Evolutionary conservation across 331 rosid species (phyloP).

Genomic region (Arachis monticola): DNA sequence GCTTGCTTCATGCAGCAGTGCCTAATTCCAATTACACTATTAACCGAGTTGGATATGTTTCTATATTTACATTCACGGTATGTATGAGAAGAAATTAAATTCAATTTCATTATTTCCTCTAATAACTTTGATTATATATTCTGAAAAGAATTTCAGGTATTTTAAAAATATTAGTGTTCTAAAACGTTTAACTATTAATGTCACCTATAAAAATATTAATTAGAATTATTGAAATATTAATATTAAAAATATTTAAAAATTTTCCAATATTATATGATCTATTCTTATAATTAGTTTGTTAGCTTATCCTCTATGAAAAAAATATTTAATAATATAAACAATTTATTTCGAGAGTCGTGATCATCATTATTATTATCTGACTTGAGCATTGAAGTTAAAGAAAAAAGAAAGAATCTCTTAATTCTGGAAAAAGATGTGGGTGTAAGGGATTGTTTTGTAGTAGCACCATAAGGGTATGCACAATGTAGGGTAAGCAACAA

Average conservation of each 20-base stretch:
- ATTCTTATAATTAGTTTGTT: no score
- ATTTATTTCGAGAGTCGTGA: background rate
- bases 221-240: no score
- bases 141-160: no score
- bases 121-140: background rate
- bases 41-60: slow-evolving; percentile 60
- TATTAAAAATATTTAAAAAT: no score
- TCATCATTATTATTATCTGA: slow-evolving; percentile 21
- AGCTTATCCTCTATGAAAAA: no score
- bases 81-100: slow-evolving; percentile 41
- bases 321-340: no score
- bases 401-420: slow-evolving; percentile 3
- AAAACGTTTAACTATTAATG: no score
- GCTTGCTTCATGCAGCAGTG: slow-evolving; percentile 70
- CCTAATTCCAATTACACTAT: slow-evolving; percentile 60
- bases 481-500: slow-evolving; percentile 1
- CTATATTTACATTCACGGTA: slow-evolving; percentile 76
- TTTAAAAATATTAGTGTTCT: no score
- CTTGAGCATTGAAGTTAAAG: background rate
- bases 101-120: background rate
- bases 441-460: slow-evolving; percentile 9
- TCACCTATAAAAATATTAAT: no score
- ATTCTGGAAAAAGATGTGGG: background rate
- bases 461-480: slow-evolving; percentile 10
- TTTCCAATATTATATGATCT: no score